Conservation (phyloP, 2,329 filamentous ascomycete species). For the Colletotrichum brevisporum region DNA sequence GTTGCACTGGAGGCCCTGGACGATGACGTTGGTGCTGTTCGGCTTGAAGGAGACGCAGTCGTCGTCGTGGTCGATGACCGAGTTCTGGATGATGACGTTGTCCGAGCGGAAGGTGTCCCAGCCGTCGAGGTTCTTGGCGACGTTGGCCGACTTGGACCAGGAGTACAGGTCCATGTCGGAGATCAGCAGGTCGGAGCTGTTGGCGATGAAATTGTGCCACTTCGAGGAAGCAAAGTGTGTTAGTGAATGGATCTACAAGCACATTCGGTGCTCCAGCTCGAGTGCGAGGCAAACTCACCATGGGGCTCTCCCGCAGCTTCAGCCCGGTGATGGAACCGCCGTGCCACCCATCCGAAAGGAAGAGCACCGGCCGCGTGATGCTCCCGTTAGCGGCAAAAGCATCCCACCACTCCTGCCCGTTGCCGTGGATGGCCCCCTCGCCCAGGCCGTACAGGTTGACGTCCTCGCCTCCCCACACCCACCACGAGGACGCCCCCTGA, state of each 20-base stretch:
- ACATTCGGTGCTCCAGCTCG: no score
- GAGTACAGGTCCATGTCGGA: conserved; percentile 61
- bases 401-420: conserved; percentile 5
- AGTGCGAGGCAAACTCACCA: no score
- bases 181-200: conserved; percentile 74
- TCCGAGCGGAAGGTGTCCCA: conserved; percentile 75
- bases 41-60: conserved; percentile 82
- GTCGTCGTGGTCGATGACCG: conserved; percentile 74
- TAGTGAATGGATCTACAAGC: no score
- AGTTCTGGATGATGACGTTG: conserved; percentile 77
- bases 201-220: conserved; percentile 71
- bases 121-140: conserved; percentile 71
- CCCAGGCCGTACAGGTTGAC: conserved; percentile 75
- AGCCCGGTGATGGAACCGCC: background rate
- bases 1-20: conserved; percentile 77
- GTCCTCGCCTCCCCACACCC: conserved; percentile 49
- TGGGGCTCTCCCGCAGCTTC: conserved; percentile 66
- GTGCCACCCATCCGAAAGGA: background rate
- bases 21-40: conserved; percentile 77
- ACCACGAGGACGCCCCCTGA: conserved; percentile 70
- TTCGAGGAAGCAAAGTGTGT: conserved; percentile 36
- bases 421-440: background rate
- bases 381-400: background rate
- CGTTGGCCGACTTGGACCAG: conserved; percentile 52
- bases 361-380: conserved; percentile 8